Base-by-base conservation (phyloP, 1,139 yeast genomes). In the Pichia sp. region DNA sequence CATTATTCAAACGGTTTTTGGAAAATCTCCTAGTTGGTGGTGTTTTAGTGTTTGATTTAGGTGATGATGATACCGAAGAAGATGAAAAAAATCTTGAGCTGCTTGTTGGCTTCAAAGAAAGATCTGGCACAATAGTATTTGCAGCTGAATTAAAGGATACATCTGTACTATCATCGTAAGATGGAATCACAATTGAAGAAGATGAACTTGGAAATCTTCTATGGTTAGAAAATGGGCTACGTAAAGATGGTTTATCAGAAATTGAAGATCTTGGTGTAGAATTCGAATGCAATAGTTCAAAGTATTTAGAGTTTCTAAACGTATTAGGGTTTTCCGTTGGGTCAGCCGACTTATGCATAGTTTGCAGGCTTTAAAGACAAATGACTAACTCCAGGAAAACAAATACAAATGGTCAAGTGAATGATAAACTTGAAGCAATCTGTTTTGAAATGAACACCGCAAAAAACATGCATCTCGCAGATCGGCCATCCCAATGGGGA, bases 251-350 rank as follows among this genome's bases (percentile, higher is more conserved):
- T 36, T 23, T 11, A 36, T 36, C 38, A 38, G 42, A 22, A 27
- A 12, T 12, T n/a, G 39, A 9, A 9, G 23, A 39, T 15, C 9
- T 23, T 9, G 15, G 9, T 23, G 34, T 8, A 4, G 32, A 26
- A 6, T 7, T 40, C n/a, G 32, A 39, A 6, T 41, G 35, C 8
- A 47, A 34, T 16, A 47, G 32, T 25, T 47, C 38, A 24, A 49
- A 49, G 30, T 49, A 49, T n/a, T 32, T 26, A 12, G 52, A 49
- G 15, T 49, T 50, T 27, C 46, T 49, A 25, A 46, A 30, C 23
- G 16, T 39, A 8, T 3, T 29, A 6, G 38, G 35, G 22, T 29
- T 13, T 8, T 7, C 18, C 24, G 15, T n/a, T 15, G 34, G 36
- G n/a, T 39, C 27, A 13, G 20, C 9, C 11, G 26, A 12, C 7